Percentiles rank a stretch among this genome's conserved stretches.
Evolutionary conservation across 129 eudicot species (phyloP).

Genomic region (Calendula officinalis): DNA sequence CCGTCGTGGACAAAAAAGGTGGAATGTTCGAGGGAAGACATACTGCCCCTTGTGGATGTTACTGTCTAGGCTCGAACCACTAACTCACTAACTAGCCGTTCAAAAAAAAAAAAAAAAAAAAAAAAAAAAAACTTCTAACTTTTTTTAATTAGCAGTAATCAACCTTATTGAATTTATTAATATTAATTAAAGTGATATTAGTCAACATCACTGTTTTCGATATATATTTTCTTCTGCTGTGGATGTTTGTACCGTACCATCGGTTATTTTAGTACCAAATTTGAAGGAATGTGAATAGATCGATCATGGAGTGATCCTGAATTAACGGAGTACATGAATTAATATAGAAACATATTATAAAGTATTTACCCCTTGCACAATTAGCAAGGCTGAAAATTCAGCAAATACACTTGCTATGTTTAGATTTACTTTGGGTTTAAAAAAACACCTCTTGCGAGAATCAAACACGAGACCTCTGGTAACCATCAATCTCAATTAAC

Average conservation of each 20-base stretch:
- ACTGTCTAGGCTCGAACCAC: too few relatives aligned
- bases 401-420: too few relatives aligned
- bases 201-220: constrained; percentile 35
- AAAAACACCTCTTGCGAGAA: too few relatives aligned
- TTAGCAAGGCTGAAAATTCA: too few relatives aligned
- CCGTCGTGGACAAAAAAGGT: too few relatives aligned
- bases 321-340: constrained; percentile 26
- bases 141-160: constrained; percentile 19
- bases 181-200: constrained; percentile 17
- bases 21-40: too few relatives aligned
- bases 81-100: too few relatives aligned
- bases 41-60: too few relatives aligned
- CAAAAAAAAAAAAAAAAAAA: too few relatives aligned
- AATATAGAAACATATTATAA: constrained; percentile 25
- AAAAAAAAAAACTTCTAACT: constrained; percentile 25
- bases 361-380: background rate
- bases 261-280: background rate
- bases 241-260: constrained; percentile 40
- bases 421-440: too few relatives aligned
- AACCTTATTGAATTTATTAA: background rate
- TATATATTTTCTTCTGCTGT: constrained; percentile 27
- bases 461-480: too few relatives aligned
- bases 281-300: constrained; percentile 17
- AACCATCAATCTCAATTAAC: too few relatives aligned
- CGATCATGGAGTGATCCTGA: constrained; percentile 37